Conservation (phyloP, 805 yeast genomes). For the Kodamaea sagamina region DNA sequence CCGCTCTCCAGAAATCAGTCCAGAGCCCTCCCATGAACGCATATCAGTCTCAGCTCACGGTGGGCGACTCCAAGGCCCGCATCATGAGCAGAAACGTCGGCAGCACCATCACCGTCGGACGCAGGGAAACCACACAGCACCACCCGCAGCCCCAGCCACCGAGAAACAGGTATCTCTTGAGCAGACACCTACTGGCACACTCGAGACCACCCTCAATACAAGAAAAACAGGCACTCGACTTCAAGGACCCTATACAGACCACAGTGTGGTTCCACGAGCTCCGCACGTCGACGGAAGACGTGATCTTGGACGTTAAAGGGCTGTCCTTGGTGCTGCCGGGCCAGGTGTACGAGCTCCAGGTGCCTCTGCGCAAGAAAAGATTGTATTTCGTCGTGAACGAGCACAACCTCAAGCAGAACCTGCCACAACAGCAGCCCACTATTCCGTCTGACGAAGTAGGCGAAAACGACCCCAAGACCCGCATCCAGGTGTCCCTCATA, state of each 20-base stretch:
- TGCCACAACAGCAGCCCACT: conserved; percentile 1
- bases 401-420: conserved; percentile 22
- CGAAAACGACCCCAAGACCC: conserved; percentile 20
- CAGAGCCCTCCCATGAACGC: conserved; percentile 7
- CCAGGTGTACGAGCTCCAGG: conserved; percentile 68
- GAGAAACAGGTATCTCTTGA: conserved; percentile 1
- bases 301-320: conserved; percentile 59
- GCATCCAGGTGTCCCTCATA: conserved; percentile 53
- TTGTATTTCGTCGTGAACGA: conserved; percentile 47
- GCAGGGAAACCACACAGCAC: conserved; percentile 8
- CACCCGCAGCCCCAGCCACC: conserved; percentile 1
- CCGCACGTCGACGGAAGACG: conserved; percentile 56
- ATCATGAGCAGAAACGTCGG: conserved; percentile 24
- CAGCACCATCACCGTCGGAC: conserved; percentile 27
- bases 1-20: not conserved
- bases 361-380: conserved; percentile 37
- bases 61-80: conserved; percentile 3
- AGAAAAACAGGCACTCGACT: conserved; percentile 7
- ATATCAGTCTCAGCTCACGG: conserved; percentile 7
- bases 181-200: conserved; percentile 2
- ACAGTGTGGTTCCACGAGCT: conserved; percentile 71
- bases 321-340: conserved; percentile 70
- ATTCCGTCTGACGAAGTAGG: conserved; percentile 7
- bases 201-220: not conserved
- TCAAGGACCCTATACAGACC: conserved; percentile 36